Percentiles rank a stretch among this genome's conserved stretches.
phyloP scores from a whole-genome alignment of 345 rosid species.

The Stellera chamaejasme region DNA sequence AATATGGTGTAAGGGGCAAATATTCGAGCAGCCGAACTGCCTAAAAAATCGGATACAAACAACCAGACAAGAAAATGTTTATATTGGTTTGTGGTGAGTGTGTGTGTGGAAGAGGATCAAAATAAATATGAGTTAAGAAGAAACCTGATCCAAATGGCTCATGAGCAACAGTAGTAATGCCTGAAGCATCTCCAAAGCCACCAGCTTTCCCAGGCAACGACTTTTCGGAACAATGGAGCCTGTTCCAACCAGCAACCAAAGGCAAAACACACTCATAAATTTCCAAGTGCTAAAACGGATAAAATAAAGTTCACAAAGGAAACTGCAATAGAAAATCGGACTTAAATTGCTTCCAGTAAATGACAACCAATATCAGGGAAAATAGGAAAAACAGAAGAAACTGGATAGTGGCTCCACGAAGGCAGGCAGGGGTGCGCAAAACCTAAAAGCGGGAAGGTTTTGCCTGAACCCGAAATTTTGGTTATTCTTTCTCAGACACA shows the following conservation, averaged over 20 bases:
- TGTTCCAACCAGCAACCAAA: conserved; percentile 13
- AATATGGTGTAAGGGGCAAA: conserved; percentile 64
- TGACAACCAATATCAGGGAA: neutral
- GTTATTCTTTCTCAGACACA: neutral
- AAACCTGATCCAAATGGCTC: conserved; percentile 30
- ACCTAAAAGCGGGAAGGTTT: neutral
- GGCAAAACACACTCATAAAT: neutral
- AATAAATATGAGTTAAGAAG: neutral
- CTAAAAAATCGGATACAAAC: conserved; percentile 15
- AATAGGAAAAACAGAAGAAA: neutral
- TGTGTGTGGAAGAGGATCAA: neutral
- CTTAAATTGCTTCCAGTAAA: neutral
- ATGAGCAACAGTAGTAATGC: conserved; percentile 29
- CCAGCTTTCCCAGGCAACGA: conserved; percentile 17
- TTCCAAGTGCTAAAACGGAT: neutral
- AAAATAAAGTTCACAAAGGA: no score
- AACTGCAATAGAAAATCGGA: no score
- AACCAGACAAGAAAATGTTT: neutral
- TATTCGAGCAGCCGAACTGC: conserved; percentile 34
- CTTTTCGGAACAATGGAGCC: conserved; percentile 27
- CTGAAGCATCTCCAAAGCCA: conserved; percentile 21
- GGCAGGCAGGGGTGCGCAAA: no score
- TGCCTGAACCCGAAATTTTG: neutral
- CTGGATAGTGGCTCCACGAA: neutral
- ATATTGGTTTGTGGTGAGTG: neutral